Evolutionary conservation across 2,329 filamentous ascomycete species (phyloP).

Genomic region (Herpotrichia juniperi): DNA sequence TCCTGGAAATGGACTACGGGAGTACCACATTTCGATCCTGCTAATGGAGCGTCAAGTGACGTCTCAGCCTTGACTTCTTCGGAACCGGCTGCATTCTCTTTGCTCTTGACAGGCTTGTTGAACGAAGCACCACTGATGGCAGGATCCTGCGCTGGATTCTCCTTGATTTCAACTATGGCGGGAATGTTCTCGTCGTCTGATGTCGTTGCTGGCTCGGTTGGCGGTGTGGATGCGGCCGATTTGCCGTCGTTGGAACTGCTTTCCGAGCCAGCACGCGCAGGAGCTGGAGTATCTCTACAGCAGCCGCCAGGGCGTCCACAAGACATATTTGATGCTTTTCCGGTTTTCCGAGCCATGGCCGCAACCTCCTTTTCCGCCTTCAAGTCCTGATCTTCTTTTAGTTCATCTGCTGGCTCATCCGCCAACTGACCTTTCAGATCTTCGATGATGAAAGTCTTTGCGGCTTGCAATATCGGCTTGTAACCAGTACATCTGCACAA

Average conservation of each 20-base stretch:
- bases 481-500: slow-evolving; percentile 94
- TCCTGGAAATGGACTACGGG: slow-evolving; percentile 79
- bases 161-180: slow-evolving; percentile 26
- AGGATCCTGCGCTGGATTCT: slow-evolving; percentile 26
- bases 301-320: slow-evolving; percentile 47
- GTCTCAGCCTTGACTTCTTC: slow-evolving; percentile 59
- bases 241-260: slow-evolving; percentile 34
- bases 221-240: slow-evolving; percentile 32
- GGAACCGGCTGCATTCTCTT: slow-evolving; percentile 25
- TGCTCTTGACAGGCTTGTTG: slow-evolving; percentile 43
- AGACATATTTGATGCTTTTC: slow-evolving; percentile 32
- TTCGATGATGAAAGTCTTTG: slow-evolving; percentile 78
- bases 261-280: slow-evolving; percentile 20
- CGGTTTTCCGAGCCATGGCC: slow-evolving; percentile 26
- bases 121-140: slow-evolving; percentile 38
- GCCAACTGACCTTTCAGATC: slow-evolving; percentile 53
- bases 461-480: slow-evolving; percentile 88
- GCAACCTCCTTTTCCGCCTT: slow-evolving; percentile 33
- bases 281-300: slow-evolving; percentile 35
- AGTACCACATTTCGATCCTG: slow-evolving; percentile 58
- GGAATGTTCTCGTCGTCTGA: slow-evolving; percentile 37
- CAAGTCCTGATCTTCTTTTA: slow-evolving; percentile 42
- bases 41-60: slow-evolving; percentile 45
- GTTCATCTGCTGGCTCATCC: slow-evolving; percentile 59
- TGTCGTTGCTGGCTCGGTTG: slow-evolving; percentile 31